phyloP scores from a whole-genome alignment of 805 yeast genomes.

The Metschnikowia santaceciliae region DNA sequence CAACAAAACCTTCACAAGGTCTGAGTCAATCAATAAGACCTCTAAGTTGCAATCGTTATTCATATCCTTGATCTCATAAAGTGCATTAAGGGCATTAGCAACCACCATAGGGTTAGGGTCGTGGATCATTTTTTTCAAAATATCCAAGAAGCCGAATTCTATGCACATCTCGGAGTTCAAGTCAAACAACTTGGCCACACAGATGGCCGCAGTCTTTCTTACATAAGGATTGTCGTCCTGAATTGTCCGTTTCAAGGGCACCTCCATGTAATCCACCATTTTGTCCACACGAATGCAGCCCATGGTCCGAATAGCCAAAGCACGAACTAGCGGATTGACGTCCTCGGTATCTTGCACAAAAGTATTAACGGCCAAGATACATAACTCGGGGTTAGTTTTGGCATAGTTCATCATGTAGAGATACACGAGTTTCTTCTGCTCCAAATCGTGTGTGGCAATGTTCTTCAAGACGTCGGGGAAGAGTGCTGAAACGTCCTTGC shows the following conservation, averaged over 20 bases:
- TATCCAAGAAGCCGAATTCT: constrained; percentile 80
- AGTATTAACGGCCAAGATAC: constrained; percentile 94
- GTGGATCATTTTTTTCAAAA: constrained; percentile 60
- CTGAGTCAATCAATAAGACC: constrained; percentile 37
- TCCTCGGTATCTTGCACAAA: constrained; percentile 94
- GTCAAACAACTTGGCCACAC: constrained; percentile 94
- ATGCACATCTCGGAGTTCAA: constrained; percentile 74
- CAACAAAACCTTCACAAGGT: constrained; percentile 57
- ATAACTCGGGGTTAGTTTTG: constrained; percentile 90
- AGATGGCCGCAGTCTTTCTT: constrained; percentile 93
- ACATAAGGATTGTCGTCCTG: constrained; percentile 96
- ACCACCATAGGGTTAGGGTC: constrained; percentile 97
- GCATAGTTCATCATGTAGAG: constrained; percentile 96
- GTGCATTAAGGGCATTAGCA: constrained; percentile 85
- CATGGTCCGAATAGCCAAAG: constrained; percentile 97
- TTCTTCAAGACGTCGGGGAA: constrained; percentile 96
- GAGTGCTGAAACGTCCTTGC: constrained; percentile 90
- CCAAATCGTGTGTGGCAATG: constrained; percentile 93
- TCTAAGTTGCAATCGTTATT: constrained; percentile 46
- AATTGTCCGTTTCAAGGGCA: constrained; percentile 80
- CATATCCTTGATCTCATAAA: constrained; percentile 75
- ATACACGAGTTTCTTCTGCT: constrained; percentile 94
- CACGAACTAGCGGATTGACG: constrained; percentile 92
- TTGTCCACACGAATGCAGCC: constrained; percentile 95
- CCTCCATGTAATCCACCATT: constrained; percentile 91